Percentiles rank a stretch among this genome's conserved stretches.
These are phyloP conservation scores for Penicillium sp. DNA, from an alignment of 2,329 filamentous ascomycete species.

Conservation along the genomic window DNA sequence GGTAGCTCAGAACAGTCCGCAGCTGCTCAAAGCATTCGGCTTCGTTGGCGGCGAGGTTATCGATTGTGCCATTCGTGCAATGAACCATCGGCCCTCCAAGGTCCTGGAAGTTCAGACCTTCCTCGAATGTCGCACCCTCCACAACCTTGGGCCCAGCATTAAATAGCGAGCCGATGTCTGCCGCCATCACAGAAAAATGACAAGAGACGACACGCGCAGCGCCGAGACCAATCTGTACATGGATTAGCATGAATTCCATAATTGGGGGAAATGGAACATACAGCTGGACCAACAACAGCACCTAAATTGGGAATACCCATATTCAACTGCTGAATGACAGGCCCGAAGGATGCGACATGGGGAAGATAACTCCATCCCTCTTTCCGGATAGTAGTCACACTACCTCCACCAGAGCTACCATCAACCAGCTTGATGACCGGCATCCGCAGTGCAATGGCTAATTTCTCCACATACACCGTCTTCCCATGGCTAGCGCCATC, in stretches of 20 bases:
- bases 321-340: conserved; percentile 59
- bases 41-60: conserved; percentile 62
- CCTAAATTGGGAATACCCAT: conserved; percentile 64
- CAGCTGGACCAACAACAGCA: conserved; percentile 61
- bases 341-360: conserved; percentile 53
- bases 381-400: conserved; percentile 58
- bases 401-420: conserved; percentile 62
- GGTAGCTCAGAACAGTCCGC: conserved; percentile 55
- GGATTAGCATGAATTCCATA: not conserved
- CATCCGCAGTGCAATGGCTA: conserved; percentile 56
- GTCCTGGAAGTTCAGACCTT: conserved; percentile 58
- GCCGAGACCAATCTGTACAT: conserved; percentile 55
- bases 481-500: conserved; percentile 59
- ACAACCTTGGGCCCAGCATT: conserved; percentile 65
- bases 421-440: conserved; percentile 65
- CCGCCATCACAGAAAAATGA: conserved; percentile 66
- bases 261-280: conserved; percentile 18
- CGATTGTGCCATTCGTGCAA: conserved; percentile 65
- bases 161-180: conserved; percentile 60
- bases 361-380: conserved; percentile 61
- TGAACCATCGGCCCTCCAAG: conserved; percentile 62
- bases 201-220: conserved; percentile 61
- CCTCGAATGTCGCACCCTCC: conserved; percentile 62
- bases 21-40: conserved; percentile 62
- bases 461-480: conserved; percentile 62